These are phyloP conservation scores for Dothidotthia symphoricarpi DNA, from an alignment of 2,329 filamentous ascomycete genomes.

Conservation along the genomic window DNA sequence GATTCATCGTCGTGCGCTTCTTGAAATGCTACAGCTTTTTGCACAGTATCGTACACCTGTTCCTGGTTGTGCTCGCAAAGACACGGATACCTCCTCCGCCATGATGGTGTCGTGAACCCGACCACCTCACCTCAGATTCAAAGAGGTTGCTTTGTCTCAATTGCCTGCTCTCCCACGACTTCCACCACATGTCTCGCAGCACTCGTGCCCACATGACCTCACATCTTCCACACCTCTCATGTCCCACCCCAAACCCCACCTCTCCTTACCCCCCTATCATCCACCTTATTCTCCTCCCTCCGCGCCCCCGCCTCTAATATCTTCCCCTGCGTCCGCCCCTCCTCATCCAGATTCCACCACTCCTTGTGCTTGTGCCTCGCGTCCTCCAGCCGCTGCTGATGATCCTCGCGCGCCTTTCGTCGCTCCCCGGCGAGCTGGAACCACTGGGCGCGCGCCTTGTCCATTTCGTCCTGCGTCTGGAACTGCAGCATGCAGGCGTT, in stretches of 20 bases:
- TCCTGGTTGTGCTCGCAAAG: no score
- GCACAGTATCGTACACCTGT: conserved; percentile 18
- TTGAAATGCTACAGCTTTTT: conserved; percentile 1
- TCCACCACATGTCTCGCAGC: no score
- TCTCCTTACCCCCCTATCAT: conserved; percentile 18
- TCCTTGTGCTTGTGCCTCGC: conserved; percentile 50
- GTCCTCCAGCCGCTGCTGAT: conserved; percentile 48
- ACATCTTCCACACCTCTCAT: not conserved
- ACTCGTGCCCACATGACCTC: no score
- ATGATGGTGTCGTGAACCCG: no score
- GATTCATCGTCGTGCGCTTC: not conserved
- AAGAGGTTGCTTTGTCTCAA: no score
- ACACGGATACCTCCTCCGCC: not conserved
- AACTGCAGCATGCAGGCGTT: conserved; percentile 89
- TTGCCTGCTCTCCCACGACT: no score
- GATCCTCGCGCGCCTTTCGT: conserved; percentile 62
- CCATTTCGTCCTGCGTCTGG: conserved; percentile 80
- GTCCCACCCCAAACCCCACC: conserved; percentile 14
- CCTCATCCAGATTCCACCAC: conserved; percentile 51
- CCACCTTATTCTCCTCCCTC: conserved; percentile 20
- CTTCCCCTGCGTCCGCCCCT: conserved; percentile 32
- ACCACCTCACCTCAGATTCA: no score
- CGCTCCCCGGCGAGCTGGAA: conserved; percentile 75
- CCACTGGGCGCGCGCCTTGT: conserved; percentile 90
- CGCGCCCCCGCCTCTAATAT: conserved; percentile 14